Percentiles rank a stretch among this genome's conserved stretches.
phyloP scores from a whole-genome alignment of 257 asterid species.

The Fraxinus quadrangulata region DNA sequence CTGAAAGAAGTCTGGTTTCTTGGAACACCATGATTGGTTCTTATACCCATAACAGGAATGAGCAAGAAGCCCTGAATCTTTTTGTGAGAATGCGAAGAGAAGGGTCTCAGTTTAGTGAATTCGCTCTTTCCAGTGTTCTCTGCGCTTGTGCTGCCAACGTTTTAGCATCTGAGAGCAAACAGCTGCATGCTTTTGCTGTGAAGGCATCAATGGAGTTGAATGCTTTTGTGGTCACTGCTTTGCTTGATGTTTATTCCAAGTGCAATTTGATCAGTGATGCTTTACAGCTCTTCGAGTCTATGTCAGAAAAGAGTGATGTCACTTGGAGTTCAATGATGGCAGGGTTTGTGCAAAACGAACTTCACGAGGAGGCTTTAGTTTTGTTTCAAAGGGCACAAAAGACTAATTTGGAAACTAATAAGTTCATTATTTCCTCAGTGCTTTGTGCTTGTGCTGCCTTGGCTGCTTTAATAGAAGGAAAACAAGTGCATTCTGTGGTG shows the following conservation, averaged over 20 bases:
- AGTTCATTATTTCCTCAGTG: conserved; percentile 61
- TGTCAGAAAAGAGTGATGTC: conserved; percentile 66
- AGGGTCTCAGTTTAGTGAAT: conserved; percentile 64
- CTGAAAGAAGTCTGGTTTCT: conserved; percentile 56
- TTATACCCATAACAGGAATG: conserved; percentile 54
- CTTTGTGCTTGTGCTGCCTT: conserved; percentile 78
- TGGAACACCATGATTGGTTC: conserved; percentile 83
- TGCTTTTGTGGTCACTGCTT: conserved; percentile 67
- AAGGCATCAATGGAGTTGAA: conserved; percentile 58
- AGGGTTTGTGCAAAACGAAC: conserved; percentile 70
- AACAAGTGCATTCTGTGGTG: conserved; percentile 61
- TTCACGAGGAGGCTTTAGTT: conserved; percentile 68
- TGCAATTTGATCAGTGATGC: conserved; percentile 63
- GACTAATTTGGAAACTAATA: conserved; percentile 37
- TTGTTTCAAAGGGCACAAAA: conserved; percentile 54
- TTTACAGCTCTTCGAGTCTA: conserved; percentile 46
- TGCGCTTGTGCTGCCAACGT: conserved; percentile 72
- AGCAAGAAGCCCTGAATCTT: conserved; percentile 52
- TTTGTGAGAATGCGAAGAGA: conserved; percentile 65
- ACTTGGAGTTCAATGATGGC: conserved; percentile 96
- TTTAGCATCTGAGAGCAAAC: conserved; percentile 65
- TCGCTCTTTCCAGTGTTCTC: conserved; percentile 70
- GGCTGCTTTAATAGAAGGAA: conserved; percentile 88
- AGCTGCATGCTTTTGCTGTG: conserved; percentile 68
- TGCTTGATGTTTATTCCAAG: conserved; percentile 85